phyloP scores from a whole-genome alignment of 768 basidiomycete genomes.

The Termitomyces sp. region DNA sequence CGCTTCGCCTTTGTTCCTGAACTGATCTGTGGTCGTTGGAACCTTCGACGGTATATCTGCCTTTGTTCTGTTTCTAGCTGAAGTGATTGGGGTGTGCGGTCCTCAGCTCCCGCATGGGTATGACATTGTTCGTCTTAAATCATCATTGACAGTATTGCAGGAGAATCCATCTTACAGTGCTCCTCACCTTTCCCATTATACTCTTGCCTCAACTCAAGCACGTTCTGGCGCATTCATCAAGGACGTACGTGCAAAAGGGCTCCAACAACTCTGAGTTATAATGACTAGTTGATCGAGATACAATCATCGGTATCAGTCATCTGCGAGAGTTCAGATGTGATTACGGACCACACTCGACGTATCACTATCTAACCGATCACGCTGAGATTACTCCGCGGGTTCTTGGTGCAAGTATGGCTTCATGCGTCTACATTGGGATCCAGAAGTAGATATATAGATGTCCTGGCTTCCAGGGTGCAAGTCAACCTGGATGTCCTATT shows the following conservation, averaged over 20 bases:
- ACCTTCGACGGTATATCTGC: neutral
- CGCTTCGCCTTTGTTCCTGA: neutral
- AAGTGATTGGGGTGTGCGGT: neutral
- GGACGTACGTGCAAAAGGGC: no score
- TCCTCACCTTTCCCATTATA: neutral
- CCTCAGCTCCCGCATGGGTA: neutral
- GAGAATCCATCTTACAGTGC: neutral
- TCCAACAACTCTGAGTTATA: neutral
- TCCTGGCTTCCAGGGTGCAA: neutral
- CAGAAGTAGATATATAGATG: neutral
- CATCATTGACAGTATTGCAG: neutral
- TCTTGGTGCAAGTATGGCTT: neutral
- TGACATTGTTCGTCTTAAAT: neutral
- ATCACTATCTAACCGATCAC: neutral
- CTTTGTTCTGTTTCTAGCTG: neutral
- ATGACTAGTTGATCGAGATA: neutral
- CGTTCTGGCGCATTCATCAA: no score
- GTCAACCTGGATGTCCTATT: neutral
- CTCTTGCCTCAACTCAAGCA: no score
- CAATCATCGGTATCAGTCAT: no score
- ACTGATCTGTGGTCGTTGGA: neutral
- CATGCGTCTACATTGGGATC: neutral
- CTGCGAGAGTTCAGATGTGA: neutral
- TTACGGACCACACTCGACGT: neutral
- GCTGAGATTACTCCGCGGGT: neutral